Evolutionary conservation across 257 asterid species (phyloP).

Genomic region (Solanum pennellii): DNA sequence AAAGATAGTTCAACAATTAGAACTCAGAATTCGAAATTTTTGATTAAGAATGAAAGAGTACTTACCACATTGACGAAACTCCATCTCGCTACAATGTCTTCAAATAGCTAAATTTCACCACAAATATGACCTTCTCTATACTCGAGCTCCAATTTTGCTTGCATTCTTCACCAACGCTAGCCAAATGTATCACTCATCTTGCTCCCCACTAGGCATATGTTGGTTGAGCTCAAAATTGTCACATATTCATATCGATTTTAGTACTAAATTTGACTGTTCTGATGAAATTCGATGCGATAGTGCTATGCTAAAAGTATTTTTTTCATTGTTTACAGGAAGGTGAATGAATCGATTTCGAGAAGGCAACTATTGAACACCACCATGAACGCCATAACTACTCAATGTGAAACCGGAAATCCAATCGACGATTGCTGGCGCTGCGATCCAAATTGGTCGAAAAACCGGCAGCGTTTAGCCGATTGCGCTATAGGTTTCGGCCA

Average conservation of each 20-base stretch:
- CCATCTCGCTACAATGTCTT: not conserved
- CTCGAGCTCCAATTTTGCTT: not conserved
- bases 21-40: rapidly evolving
- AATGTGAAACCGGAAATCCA: conserved; percentile 88
- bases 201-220: not conserved
- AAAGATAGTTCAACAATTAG: rapidly evolving
- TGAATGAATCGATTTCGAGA: conserved; percentile 48
- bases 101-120: not conserved
- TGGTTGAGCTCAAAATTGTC: not conserved
- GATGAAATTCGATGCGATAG: rapidly evolving
- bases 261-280: not conserved
- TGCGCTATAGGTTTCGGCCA: conserved; percentile 76
- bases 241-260: not conserved
- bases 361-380: conserved; percentile 27
- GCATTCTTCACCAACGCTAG: not conserved
- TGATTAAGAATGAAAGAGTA: not conserved
- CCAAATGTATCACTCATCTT: not conserved
- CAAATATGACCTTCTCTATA: too few relatives aligned
- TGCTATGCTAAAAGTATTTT: not conserved
- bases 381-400: conserved; percentile 5
- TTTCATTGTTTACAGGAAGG: conserved; percentile 26
- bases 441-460: conserved; percentile 55
- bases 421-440: conserved; percentile 98
- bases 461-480: conserved; percentile 75
- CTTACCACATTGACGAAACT: not conserved